Conservation (phyloP, 805 yeast genomes). For the Monosporozyma unispora region DNA sequence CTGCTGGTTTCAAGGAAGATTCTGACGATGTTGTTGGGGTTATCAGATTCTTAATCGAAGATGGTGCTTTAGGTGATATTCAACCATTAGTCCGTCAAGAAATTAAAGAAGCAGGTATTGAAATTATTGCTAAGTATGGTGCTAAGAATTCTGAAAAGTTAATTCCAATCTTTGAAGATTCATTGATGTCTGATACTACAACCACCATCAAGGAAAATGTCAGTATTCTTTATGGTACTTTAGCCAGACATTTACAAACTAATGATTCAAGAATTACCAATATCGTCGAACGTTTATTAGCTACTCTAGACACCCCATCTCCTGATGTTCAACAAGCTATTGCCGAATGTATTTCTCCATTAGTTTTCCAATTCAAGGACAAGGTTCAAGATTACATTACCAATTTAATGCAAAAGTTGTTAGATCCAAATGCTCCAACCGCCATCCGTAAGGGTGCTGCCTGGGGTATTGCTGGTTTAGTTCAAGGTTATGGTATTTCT, state of each 20-base stretch:
- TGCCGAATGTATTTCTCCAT: conserved; percentile 76
- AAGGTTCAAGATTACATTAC: conserved; percentile 49
- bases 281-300: conserved; percentile 60
- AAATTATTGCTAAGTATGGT: conserved; percentile 60
- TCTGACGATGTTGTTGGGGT: conserved; percentile 39
- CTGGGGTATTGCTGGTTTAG: conserved; percentile 89
- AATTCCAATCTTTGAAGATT: conserved; percentile 71
- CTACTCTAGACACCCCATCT: conserved; percentile 77
- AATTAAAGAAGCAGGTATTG: conserved; percentile 82
- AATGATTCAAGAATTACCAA: conserved; percentile 56
- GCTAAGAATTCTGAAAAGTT: conserved; percentile 56
- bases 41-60: conserved; percentile 54
- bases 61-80: conserved; percentile 64
- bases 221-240: conserved; percentile 80
- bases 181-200: conserved; percentile 33
- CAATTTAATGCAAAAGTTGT: conserved; percentile 48
- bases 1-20: conserved; percentile 36
- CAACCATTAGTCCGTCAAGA: conserved; percentile 68
- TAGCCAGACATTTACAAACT: conserved; percentile 72
- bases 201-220: conserved; percentile 64
- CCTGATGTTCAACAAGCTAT: conserved; percentile 86
- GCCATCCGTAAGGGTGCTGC: conserved; percentile 87
- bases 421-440: conserved; percentile 33
- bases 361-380: conserved; percentile 50
- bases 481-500: conserved; percentile 79